These are phyloP conservation scores for Microsporum canis DNA, from an alignment of 2,329 filamentous ascomycete genomes.

Conservation along the genomic window DNA sequence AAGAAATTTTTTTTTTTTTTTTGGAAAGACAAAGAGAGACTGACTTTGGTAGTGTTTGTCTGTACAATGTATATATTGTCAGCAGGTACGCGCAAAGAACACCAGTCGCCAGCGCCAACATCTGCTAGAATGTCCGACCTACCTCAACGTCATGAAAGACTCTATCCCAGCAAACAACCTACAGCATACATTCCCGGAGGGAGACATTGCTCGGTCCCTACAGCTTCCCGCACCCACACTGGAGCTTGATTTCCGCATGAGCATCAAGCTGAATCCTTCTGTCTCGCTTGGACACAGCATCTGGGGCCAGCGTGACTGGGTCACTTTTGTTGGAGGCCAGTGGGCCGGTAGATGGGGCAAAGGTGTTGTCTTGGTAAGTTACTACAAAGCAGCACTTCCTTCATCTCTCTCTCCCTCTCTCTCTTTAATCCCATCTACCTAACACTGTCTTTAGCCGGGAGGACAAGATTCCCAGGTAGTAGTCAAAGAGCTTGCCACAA, in stretches of 20 bases:
- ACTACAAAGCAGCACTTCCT: neutral
- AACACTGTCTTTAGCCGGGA: slow-evolving; percentile 29
- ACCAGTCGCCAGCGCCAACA: slow-evolving; percentile 41
- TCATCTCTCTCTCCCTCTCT: neutral
- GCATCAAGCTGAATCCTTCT: slow-evolving; percentile 42
- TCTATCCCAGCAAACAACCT: slow-evolving; percentile 42
- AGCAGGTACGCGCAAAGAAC: slow-evolving; percentile 41
- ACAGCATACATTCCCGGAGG: slow-evolving; percentile 40
- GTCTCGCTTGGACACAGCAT: slow-evolving; percentile 37
- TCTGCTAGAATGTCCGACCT: slow-evolving; percentile 39
- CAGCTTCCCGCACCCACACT: slow-evolving; percentile 38
- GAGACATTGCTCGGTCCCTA: slow-evolving; percentile 38
- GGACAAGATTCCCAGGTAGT: slow-evolving; percentile 41
- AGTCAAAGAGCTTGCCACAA: slow-evolving; percentile 38
- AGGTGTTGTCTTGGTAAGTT: slow-evolving; percentile 39
- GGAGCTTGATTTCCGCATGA: slow-evolving; percentile 44
- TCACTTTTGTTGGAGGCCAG: slow-evolving; percentile 40
- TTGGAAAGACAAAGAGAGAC: slow-evolving; percentile 4
- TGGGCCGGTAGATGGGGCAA: slow-evolving; percentile 44
- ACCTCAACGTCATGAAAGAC: slow-evolving; percentile 43
- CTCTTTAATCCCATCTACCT: neutral
- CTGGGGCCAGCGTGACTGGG: slow-evolving; percentile 43
- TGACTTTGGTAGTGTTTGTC: slow-evolving; percentile 31
- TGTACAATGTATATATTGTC: slow-evolving; percentile 42
- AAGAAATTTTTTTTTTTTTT: neutral